These are phyloP conservation scores for Capsicum rhomboideum DNA, from an alignment of 257 asterid species.

Conservation along the genomic window DNA sequence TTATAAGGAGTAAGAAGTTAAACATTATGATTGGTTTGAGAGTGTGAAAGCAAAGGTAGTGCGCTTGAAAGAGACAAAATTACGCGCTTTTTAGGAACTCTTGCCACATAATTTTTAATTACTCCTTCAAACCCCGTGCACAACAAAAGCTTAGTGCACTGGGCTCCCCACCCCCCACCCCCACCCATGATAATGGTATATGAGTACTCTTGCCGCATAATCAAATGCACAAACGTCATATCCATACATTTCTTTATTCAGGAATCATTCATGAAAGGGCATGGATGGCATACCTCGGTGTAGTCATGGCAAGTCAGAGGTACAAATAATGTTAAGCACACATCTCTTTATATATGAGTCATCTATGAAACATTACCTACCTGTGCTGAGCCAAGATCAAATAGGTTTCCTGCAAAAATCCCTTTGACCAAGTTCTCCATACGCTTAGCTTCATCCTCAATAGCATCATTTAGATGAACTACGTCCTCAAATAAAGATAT, in stretches of 20 bases:
- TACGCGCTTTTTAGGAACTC: not conserved
- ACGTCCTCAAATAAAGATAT: constrained; percentile 75
- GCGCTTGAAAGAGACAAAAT: not conserved
- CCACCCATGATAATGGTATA: not conserved
- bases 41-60: not conserved
- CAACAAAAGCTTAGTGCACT: not conserved
- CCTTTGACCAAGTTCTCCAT: constrained; percentile 77
- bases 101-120: not conserved
- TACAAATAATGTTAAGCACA: not conserved
- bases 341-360: not conserved
- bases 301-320: not conserved
- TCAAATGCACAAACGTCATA: not conserved
- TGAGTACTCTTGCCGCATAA: not conserved
- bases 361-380: constrained; percentile 18
- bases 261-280: not conserved
- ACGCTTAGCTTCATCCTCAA: constrained; percentile 59
- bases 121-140: not conserved
- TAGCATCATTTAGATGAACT: constrained; percentile 63
- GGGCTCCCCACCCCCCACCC: not conserved
- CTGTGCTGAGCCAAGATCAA: constrained; percentile 99
- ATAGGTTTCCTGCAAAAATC: constrained; percentile 93
- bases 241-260: not conserved
- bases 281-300: not conserved
- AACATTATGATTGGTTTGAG: not conserved
- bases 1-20: not conserved